phyloP scores from a whole-genome alignment of 208 protist genomes.

The Trypanosoma mega region DNA sequence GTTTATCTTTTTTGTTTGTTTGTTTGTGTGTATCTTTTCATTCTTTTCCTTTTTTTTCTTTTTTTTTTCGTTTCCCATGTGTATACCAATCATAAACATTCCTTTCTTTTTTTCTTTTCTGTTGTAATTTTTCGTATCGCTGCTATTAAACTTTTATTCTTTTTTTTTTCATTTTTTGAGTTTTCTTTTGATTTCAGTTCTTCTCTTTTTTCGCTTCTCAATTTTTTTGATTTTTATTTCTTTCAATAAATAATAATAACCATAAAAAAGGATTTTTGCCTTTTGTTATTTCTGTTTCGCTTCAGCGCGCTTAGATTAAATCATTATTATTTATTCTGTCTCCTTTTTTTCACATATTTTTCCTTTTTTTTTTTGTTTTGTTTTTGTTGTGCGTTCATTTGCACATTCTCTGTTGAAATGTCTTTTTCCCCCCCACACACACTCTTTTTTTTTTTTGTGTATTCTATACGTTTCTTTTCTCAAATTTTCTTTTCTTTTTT shows the following conservation, averaged over 20 bases:
- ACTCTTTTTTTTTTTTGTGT: too few species aligned
- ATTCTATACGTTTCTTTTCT: too few species aligned
- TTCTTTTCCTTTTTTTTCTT: constrained; percentile 10
- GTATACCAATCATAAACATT: not conserved
- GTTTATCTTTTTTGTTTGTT: constrained; percentile 11
- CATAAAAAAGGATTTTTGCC: too few species aligned
- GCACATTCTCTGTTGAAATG: too few species aligned
- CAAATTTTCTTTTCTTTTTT: too few species aligned
- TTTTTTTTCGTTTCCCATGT: not conserved
- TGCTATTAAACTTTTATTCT: not conserved
- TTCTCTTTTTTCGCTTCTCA: constrained; percentile 2
- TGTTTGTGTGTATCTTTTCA: not conserved
- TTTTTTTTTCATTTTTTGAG: not conserved
- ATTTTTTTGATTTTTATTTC: constrained; percentile 13
- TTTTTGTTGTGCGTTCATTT: too few species aligned
- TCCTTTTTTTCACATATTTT: too few species aligned
- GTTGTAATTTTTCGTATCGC: not conserved
- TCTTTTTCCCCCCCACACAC: too few species aligned
- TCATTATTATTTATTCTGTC: too few species aligned
- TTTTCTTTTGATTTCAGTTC: not conserved
- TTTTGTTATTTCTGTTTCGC: too few species aligned
- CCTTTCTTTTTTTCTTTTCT: not conserved
- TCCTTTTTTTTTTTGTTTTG: too few species aligned
- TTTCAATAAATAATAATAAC: constrained; percentile 7
- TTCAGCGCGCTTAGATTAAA: too few species aligned